Base-by-base conservation (phyloP, 1,284 basidiomycete species). In the Rhodotorula mucilaginosa region DNA sequence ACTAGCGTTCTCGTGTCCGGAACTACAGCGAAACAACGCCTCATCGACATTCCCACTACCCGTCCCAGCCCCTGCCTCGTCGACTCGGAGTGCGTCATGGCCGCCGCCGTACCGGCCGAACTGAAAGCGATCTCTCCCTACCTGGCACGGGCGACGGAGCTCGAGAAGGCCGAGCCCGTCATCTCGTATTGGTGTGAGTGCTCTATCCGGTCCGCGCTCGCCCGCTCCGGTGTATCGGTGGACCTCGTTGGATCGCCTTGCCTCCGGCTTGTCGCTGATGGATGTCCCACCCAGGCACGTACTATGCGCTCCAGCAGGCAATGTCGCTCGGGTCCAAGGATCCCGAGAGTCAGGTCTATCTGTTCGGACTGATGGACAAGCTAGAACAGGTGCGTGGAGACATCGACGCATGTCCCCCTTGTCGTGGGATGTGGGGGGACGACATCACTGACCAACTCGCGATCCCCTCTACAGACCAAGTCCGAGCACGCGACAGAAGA, bases 181-280 rank as follows among this genome's bases (percentile, higher is more conserved):
- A 88, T 98, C 75, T 86, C 92, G 2, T 98, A 98, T 81, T 98
- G 95, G 95, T 95, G 94, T 92, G 83, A 78, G 90, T 83, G 10
- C n/a, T 3, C 2, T 10, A 8, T 5, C 26, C 6, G 4, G 29
- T 34, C 12, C 34, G 34, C 34, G 34, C 34, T 34, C 34, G 34
- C 34, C 34, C 34, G 34, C 34, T 34, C 34, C 34, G 34, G 34
- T 34, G 34, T 34, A 34, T 8, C 34, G 34, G 3, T 5, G 2
- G 18, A 39, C 23, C 5, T 19, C 34, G 34, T 12, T n/a, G 10
- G n/a, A n/a, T 21, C 34, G n/a, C 23, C 58, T 10, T 31, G n/a
- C 39, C n/a, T 39, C 16, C 3, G 44, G 3, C 19, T 46, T n/a
- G 47, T 39, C 47, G 52, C 8, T 5, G 21, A 13, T 5, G 18